Conservation (phyloP, 1,284 basidiomycete species). For the Gastroboletus turbinatus region DNA sequence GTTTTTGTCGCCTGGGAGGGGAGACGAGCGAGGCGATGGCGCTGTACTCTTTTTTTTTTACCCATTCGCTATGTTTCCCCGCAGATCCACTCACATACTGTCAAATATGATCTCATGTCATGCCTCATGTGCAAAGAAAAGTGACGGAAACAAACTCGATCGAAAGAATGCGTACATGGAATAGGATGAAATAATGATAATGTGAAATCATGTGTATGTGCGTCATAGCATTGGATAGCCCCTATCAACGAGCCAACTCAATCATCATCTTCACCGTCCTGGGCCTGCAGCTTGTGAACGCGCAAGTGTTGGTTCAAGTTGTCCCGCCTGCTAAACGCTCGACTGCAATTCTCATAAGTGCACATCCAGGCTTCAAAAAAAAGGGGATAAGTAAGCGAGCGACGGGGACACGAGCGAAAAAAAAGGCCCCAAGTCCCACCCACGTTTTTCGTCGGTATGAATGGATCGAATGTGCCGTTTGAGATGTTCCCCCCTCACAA, state of each 20-base stretch:
- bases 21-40: neutral
- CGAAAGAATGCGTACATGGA: constrained; percentile 10
- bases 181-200: constrained; percentile 26
- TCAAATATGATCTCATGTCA: constrained; percentile 26
- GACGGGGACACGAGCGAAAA: neutral
- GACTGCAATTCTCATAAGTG: constrained; percentile 65
- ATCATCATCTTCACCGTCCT: constrained; percentile 22
- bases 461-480: constrained; percentile 67
- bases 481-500: constrained; percentile 65
- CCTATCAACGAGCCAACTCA: constrained; percentile 3
- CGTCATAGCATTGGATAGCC: neutral
- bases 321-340: constrained; percentile 78
- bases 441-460: constrained; percentile 71
- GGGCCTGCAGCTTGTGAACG: constrained; percentile 47
- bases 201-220: neutral
- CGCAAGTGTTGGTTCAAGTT: constrained; percentile 79
- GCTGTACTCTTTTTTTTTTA: constrained; percentile 16
- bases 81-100: neutral
- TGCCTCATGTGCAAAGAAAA: neutral
- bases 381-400: neutral
- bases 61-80: constrained; percentile 8
- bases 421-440: constrained; percentile 16
- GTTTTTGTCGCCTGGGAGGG: neutral
- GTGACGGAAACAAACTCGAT: neutral
- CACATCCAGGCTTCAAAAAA: constrained; percentile 57